A percentile compares a stretch with the other conserved stretches of the same genome.
Conservation (phyloP, 2,329 filamentous ascomycete genomes). For the Hypoxylon sp. region DNA sequence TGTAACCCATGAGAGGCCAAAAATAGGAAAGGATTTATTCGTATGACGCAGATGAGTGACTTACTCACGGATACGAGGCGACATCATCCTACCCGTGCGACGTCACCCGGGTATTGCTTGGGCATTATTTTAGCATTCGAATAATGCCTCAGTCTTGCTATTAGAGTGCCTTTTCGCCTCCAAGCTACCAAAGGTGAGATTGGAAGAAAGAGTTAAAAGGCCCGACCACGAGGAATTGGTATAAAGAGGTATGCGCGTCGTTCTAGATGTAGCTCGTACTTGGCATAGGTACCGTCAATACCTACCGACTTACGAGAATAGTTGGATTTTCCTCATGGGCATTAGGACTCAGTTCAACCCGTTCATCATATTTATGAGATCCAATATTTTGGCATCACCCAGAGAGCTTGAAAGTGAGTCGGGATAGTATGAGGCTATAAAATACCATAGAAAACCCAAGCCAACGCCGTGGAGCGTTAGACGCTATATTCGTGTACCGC, state of each 20-base stretch:
- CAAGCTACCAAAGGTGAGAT: not conserved
- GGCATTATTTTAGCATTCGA: not conserved
- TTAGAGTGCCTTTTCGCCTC: not conserved
- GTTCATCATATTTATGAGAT: not conserved
- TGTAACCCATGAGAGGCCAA: conserved; percentile 31
- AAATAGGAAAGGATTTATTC: conserved; percentile 25
- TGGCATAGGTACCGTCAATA: not conserved
- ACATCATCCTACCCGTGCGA: conserved; percentile 4
- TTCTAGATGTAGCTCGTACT: not conserved
- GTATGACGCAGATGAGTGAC: conserved; percentile 35
- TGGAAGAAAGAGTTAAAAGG: not conserved
- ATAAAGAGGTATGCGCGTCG: not conserved
- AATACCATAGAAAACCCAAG: conserved; percentile 9
- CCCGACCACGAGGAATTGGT: not conserved
- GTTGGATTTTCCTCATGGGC: not conserved
- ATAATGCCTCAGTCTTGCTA: not conserved
- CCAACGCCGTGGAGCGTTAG: conserved; percentile 29
- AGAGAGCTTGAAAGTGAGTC: no score
- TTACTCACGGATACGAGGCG: conserved; percentile 4
- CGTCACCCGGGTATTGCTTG: not conserved
- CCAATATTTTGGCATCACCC: no score
- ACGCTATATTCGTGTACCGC: conserved; percentile 45
- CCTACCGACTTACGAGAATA: not conserved
- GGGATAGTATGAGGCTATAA: not conserved
- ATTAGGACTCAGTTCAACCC: not conserved